Percentiles rank a stretch among this genome's conserved stretches.
phyloP scores from a whole-genome alignment of 352 stramenopile species.

The Globisporangium polare region DNA sequence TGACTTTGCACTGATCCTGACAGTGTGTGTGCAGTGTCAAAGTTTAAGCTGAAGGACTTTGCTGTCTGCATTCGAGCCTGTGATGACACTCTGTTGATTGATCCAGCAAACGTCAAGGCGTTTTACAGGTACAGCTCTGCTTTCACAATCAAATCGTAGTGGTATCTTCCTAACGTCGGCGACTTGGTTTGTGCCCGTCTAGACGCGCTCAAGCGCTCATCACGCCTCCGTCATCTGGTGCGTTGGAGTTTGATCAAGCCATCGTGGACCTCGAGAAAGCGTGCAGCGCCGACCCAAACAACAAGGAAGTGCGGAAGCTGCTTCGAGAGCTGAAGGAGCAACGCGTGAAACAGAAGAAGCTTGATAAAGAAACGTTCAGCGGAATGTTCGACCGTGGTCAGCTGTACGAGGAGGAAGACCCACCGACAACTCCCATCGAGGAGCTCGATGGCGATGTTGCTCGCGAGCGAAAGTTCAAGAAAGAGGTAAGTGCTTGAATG shows the following conservation, averaged over 20 bases:
- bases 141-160: neutral
- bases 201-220: slow-evolving; percentile 73
- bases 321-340: slow-evolving; percentile 70
- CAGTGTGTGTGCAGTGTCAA: slow-evolving; percentile 37
- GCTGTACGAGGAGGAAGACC: slow-evolving; percentile 36
- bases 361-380: slow-evolving; percentile 76
- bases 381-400: slow-evolving; percentile 78
- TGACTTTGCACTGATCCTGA: neutral
- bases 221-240: slow-evolving; percentile 67
- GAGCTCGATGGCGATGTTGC: slow-evolving; percentile 24
- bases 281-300: slow-evolving; percentile 49
- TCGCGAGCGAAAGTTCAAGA: slow-evolving; percentile 43
- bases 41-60: slow-evolving; percentile 78
- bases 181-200: slow-evolving; percentile 3
- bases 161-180: neutral
- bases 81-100: slow-evolving; percentile 60
- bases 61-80: slow-evolving; percentile 55
- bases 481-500: slow-evolving; percentile 32
- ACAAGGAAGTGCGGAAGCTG: slow-evolving; percentile 60
- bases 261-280: slow-evolving; percentile 72
- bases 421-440: slow-evolving; percentile 1
- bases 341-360: slow-evolving; percentile 47
- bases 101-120: slow-evolving; percentile 69
- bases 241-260: slow-evolving; percentile 71
- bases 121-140: slow-evolving; percentile 44